A percentile compares a stretch with the other conserved stretches of the same genome.
Evolutionary conservation across 169 alveolate genomes (phyloP).

Genomic region (Perkinsus chesapeaki): DNA sequence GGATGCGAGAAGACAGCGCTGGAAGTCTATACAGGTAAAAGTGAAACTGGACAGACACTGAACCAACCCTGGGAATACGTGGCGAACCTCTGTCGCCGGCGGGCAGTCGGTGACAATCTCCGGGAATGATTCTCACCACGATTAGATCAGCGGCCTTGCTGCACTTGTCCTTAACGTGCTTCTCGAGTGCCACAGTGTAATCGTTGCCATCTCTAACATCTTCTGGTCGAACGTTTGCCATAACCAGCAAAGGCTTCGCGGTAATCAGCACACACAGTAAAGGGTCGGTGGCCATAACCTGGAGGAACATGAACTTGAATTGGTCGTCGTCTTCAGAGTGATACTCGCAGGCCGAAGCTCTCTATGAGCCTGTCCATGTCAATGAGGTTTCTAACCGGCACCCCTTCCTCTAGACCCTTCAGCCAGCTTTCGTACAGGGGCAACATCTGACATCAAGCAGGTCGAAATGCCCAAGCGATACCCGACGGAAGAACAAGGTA

Average conservation of each 20-base stretch:
- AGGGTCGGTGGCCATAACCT: neutral
- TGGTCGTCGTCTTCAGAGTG: neutral
- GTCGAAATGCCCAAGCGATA: too few species aligned
- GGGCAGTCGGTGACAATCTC: too few species aligned
- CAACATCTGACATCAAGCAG: neutral
- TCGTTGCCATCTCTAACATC: neutral
- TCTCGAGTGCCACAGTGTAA: neutral
- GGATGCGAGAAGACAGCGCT: too few species aligned
- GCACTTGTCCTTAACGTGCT: neutral
- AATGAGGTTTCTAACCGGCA: neutral
- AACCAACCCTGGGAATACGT: too few species aligned
- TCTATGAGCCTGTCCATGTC: neutral
- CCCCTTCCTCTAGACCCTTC: neutral
- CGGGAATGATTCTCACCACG: too few species aligned
- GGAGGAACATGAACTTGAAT: neutral
- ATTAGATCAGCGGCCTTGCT: neutral
- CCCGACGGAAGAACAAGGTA: too few species aligned
- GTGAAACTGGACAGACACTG: too few species aligned
- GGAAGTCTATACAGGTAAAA: too few species aligned
- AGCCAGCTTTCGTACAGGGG: neutral
- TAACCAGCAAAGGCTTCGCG: neutral
- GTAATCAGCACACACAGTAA: neutral
- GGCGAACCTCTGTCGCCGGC: too few species aligned
- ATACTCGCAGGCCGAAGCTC: neutral
- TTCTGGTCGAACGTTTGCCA: neutral